Evolutionary conservation across 495 filamentous ascomycete species (phyloP).

Genomic region (Penicillium chermesinum): DNA sequence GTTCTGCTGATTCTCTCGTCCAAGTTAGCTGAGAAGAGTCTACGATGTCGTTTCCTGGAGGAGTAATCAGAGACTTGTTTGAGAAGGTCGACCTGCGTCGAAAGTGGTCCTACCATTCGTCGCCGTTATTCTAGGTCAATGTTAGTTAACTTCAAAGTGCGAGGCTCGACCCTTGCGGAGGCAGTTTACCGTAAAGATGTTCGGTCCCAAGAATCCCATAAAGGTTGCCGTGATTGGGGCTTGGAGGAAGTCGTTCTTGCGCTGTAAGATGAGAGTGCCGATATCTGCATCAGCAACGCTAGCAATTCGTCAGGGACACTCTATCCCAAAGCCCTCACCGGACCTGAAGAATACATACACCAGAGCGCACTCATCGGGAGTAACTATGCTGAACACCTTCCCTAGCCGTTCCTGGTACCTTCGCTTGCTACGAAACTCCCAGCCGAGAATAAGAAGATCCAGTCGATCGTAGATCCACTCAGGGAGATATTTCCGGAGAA

Average conservation of each 20-base stretch:
- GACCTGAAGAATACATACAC: slow-evolving; percentile 12
- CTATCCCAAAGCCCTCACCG: neutral
- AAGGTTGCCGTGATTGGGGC: slow-evolving; percentile 15
- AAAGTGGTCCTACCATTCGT: slow-evolving; percentile 23
- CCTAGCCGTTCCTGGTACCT: slow-evolving; percentile 15
- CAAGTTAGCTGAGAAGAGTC: slow-evolving; percentile 33
- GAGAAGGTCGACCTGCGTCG: too few relatives aligned
- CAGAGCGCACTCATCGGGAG: slow-evolving; percentile 18
- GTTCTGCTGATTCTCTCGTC: slow-evolving; percentile 33
- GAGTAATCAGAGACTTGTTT: neutral
- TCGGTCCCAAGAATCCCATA: slow-evolving; percentile 25
- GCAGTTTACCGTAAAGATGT: slow-evolving; percentile 26
- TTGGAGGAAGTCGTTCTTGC: slow-evolving; percentile 27
- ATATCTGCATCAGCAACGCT: slow-evolving; percentile 20
- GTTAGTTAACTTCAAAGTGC: too few relatives aligned
- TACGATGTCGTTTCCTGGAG: slow-evolving; percentile 34
- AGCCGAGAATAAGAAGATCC: slow-evolving; percentile 20
- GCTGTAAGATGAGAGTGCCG: slow-evolving; percentile 18
- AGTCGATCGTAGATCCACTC: slow-evolving; percentile 12
- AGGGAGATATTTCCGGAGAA: slow-evolving; percentile 20
- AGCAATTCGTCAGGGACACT: neutral
- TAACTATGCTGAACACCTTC: slow-evolving; percentile 21
- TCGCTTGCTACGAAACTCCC: slow-evolving; percentile 23
- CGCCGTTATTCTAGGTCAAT: slow-evolving; percentile 12
- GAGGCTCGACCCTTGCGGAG: too few relatives aligned